Percentiles rank a stretch among this genome's conserved stretches.
Evolutionary conservation across 495 filamentous ascomycete genomes (phyloP).

Genomic region (Neurospora sp.): DNA sequence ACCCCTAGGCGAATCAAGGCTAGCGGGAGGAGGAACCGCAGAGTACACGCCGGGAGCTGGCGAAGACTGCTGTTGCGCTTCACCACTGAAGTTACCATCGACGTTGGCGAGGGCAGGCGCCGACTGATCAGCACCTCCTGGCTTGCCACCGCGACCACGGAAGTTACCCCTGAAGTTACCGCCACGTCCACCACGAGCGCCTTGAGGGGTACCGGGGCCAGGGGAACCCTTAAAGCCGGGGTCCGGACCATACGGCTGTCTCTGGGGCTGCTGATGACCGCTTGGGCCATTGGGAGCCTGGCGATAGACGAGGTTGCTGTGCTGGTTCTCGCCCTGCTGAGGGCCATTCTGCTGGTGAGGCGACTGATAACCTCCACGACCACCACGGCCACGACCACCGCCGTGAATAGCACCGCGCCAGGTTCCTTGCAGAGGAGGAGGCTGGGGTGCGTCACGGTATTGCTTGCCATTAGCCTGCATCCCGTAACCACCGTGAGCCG

Average conservation of each 20-base stretch:
- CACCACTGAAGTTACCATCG: background rate
- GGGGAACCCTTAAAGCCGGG: slow-evolving; percentile 5
- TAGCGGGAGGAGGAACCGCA: slow-evolving; percentile 71
- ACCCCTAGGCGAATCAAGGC: slow-evolving; percentile 45
- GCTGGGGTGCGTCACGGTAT: slow-evolving; percentile 55
- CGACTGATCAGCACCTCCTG: slow-evolving; percentile 19
- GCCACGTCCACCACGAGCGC: slow-evolving; percentile 26
- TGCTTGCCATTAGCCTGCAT: slow-evolving; percentile 52
- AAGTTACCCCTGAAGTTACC: slow-evolving; percentile 21
- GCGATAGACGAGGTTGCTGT: slow-evolving; percentile 31
- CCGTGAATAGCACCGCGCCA: slow-evolving; percentile 59
- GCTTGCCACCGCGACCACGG: slow-evolving; percentile 20
- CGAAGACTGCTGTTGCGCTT: slow-evolving; percentile 3
- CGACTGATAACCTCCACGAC: slow-evolving; percentile 19
- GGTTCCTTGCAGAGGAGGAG: slow-evolving; percentile 57
- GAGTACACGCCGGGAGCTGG: slow-evolving; percentile 41
- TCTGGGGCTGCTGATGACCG: slow-evolving; percentile 10
- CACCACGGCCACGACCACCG: slow-evolving; percentile 21
- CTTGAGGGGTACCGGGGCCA: slow-evolving; percentile 3
- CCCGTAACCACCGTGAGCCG: slow-evolving; percentile 33
- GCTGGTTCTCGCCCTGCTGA: slow-evolving; percentile 30
- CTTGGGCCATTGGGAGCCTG: slow-evolving; percentile 6
- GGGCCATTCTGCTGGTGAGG: slow-evolving; percentile 11
- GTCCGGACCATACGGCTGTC: slow-evolving; percentile 8
- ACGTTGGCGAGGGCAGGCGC: slow-evolving; percentile 17